phyloP scores from a whole-genome alignment of 345 rosid species.

The Boechera divaricarpa region DNA sequence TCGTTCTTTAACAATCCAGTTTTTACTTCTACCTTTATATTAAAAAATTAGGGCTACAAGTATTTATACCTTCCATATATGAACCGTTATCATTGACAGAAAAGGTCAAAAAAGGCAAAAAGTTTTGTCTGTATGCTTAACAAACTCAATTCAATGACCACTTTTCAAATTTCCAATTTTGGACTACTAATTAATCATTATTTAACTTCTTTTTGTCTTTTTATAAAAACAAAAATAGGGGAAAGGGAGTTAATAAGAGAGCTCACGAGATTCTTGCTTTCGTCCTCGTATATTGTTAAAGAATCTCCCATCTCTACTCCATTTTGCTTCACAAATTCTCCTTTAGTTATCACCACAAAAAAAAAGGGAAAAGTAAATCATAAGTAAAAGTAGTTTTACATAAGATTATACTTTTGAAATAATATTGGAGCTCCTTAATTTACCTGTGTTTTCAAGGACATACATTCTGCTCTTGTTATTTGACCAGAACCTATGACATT shows the following conservation, averaged over 20 bases:
- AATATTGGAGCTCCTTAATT: constrained; percentile 4
- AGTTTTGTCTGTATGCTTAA: constrained; percentile 50
- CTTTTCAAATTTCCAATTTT: constrained; percentile 37
- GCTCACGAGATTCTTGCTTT: constrained; percentile 80
- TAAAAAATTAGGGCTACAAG: not conserved
- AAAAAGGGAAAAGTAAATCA: not conserved
- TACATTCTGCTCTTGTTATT: constrained; percentile 92
- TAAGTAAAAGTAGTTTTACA: not conserved
- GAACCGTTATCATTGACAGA: constrained; percentile 30
- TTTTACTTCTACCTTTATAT: not conserved
- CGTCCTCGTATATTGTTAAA: constrained; percentile 74
- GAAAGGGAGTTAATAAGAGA: constrained; percentile 22
- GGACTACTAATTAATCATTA: constrained; percentile 35
- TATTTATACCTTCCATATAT: constrained; percentile 29
- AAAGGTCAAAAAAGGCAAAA: constrained; percentile 23
- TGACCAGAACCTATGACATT: constrained; percentile 71
- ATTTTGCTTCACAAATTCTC: constrained; percentile 65
- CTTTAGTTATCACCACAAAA: constrained; percentile 44
- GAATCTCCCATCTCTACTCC: constrained; percentile 60
- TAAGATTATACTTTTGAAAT: not conserved
- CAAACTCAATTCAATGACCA: constrained; percentile 37
- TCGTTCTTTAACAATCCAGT: not conserved
- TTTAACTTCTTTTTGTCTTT: constrained; percentile 24
- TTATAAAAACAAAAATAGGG: constrained; percentile 2
- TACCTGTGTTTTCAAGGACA: constrained; percentile 83